These are phyloP conservation scores for Coffea canephora DNA, from an alignment of 257 asterid species.

Conservation along the genomic window DNA sequence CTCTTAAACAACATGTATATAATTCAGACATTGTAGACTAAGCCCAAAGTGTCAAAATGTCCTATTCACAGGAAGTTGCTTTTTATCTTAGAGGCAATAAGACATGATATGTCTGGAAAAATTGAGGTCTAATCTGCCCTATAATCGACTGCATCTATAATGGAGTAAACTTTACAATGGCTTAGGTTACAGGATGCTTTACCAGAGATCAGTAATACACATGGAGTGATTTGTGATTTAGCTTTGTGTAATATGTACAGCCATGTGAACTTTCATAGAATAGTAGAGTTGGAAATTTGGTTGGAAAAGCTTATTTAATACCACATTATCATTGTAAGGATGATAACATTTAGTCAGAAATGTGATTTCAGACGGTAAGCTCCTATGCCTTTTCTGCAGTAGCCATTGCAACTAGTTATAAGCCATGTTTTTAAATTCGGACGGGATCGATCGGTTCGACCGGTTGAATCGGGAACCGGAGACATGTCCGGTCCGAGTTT, in stretches of 20 bases:
- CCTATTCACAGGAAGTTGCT: too few relatives aligned
- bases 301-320: constrained; percentile 74
- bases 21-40: too few relatives aligned
- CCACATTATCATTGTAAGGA: constrained; percentile 68
- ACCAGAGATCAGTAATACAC: neutral
- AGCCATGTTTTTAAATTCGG: too few relatives aligned
- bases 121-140: too few relatives aligned
- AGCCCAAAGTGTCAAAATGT: too few relatives aligned
- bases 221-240: constrained; percentile 15
- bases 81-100: too few relatives aligned
- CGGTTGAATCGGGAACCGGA: too few relatives aligned
- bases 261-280: constrained; percentile 82
- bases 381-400: constrained; percentile 70
- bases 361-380: constrained; percentile 75
- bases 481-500: too few relatives aligned
- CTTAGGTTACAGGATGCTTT: neutral
- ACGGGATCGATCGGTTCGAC: too few relatives aligned
- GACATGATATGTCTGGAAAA: too few relatives aligned
- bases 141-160: neutral
- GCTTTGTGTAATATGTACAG: constrained; percentile 92
- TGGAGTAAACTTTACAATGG: neutral
- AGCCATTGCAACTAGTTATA: constrained; percentile 68
- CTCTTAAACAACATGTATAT: too few relatives aligned
- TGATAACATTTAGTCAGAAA: constrained; percentile 71
- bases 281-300: constrained; percentile 66